phyloP scores from a whole-genome alignment of 2,329 filamentous ascomycete genomes.

The Cyphellophora attinorum region DNA sequence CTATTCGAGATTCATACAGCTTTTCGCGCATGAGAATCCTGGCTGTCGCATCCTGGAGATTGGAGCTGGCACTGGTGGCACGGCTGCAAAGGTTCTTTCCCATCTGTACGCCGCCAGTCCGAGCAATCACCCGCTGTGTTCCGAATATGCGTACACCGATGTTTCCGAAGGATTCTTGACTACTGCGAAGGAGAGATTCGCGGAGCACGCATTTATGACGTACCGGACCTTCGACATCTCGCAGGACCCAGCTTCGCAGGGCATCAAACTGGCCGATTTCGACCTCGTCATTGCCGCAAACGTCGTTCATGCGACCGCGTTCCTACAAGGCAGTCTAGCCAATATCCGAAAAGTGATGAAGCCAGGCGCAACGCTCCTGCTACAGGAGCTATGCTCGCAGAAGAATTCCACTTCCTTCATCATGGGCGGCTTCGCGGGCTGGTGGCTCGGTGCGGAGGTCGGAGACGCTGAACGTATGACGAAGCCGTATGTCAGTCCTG shows the following conservation, averaged over 20 bases:
- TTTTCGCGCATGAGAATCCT: slow-evolving; percentile 11
- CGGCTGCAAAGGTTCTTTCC: slow-evolving; percentile 12
- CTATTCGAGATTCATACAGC: slow-evolving; percentile 2
- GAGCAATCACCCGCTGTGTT: neutral
- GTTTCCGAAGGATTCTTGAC: slow-evolving; percentile 17
- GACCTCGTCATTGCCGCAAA: slow-evolving; percentile 27
- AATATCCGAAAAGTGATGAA: slow-evolving; percentile 19
- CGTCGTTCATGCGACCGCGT: slow-evolving; percentile 25
- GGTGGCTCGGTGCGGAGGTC: slow-evolving; percentile 18
- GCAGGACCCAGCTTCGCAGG: slow-evolving; percentile 21
- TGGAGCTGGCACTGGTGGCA: slow-evolving; percentile 22
- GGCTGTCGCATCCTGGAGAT: slow-evolving; percentile 7
- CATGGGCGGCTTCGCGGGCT: slow-evolving; percentile 18
- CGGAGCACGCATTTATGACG: slow-evolving; percentile 12
- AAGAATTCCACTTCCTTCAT: slow-evolving; percentile 9
- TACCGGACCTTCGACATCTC: slow-evolving; percentile 24
- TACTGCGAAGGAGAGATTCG: slow-evolving; percentile 6
- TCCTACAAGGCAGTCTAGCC: slow-evolving; percentile 17
- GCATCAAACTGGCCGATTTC: slow-evolving; percentile 20
- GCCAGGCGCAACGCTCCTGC: neutral
- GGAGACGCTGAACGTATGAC: slow-evolving; percentile 5
- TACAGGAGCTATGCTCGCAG: no score
- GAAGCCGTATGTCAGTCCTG: slow-evolving; percentile 4
- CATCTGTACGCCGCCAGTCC: slow-evolving; percentile 4
- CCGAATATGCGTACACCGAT: slow-evolving; percentile 18